phyloP scores from a whole-genome alignment of 2,329 filamentous ascomycete species.

The Metarhizium robertsii region DNA sequence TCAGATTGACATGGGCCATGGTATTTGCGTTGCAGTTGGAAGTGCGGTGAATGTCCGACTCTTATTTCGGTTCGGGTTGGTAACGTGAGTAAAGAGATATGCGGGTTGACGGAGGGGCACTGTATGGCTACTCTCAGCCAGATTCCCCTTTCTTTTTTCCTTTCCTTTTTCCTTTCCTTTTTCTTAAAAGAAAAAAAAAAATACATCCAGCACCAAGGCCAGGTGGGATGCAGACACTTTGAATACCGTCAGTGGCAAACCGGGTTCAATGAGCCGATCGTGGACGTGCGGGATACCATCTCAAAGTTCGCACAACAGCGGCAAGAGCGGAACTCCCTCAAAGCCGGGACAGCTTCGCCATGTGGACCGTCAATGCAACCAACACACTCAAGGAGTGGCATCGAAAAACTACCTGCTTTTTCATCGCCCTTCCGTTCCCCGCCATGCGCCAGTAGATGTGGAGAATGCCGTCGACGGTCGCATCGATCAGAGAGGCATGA shows the following conservation, averaged over 20 bases:
- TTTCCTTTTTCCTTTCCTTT: too few species aligned
- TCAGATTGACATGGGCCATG: slow-evolving; percentile 41
- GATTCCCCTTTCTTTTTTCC: too few species aligned
- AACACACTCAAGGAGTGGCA: neutral
- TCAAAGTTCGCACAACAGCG: neutral
- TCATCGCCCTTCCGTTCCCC: too few species aligned
- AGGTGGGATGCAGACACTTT: neutral
- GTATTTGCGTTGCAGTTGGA: slow-evolving; percentile 6
- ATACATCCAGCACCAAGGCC: too few species aligned
- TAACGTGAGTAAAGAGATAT: too few species aligned
- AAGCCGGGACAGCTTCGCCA: too few species aligned
- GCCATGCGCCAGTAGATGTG: neutral
- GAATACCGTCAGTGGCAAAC: neutral
- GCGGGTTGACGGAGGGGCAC: too few species aligned
- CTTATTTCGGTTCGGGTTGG: neutral
- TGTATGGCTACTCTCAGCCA: too few species aligned
- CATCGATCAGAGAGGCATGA: too few species aligned
- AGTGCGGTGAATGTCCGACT: neutral
- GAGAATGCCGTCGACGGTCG: neutral
- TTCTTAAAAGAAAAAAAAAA: too few species aligned
- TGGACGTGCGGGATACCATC: neutral
- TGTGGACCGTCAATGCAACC: too few species aligned
- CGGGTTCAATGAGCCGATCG: neutral
- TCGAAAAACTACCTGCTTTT: neutral
- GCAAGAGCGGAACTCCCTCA: neutral